phyloP scores from a whole-genome alignment of 192 early-diverging fungal species.

The Podila epicladia region DNA sequence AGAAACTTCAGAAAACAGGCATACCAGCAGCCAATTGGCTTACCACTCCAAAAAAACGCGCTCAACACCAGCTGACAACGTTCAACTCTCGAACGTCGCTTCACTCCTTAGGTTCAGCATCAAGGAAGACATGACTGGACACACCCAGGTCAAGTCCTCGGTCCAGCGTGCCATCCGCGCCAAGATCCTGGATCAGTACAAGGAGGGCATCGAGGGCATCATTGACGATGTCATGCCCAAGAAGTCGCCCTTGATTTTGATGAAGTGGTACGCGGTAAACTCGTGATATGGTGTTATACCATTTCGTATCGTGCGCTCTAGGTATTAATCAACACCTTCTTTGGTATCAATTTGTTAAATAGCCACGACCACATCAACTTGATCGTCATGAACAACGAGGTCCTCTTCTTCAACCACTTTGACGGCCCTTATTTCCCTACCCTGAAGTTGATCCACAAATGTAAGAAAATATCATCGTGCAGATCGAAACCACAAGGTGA shows the following conservation, averaged over 20 bases:
- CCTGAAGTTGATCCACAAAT: conserved; percentile 90
- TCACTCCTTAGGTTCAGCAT: conserved; percentile 67
- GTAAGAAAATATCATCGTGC: conserved; percentile 51
- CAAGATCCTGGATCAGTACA: conserved; percentile 90
- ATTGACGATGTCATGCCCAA: conserved; percentile 98
- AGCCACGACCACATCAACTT: conserved; percentile 92
- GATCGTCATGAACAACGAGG: conserved; percentile 81
- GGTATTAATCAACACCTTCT: too few species aligned
- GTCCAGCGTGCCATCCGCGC: conserved; percentile 86
- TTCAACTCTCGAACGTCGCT: not conserved
- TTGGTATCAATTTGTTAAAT: not conserved
- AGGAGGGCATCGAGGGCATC: conserved; percentile 78
- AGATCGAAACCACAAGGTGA: not conserved
- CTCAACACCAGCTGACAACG: not conserved
- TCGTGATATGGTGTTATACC: conserved; percentile 2
- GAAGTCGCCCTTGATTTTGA: conserved; percentile 84
- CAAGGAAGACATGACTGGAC: conserved; percentile 83
- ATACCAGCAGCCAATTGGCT: not conserved
- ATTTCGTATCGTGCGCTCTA: not conserved
- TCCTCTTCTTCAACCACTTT: conserved; percentile 96
- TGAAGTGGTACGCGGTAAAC: conserved; percentile 76
- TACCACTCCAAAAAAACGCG: conserved; percentile 1
- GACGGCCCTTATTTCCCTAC: conserved; percentile 92
- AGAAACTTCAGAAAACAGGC: not conserved
- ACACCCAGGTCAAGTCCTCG: conserved; percentile 92